Conservation (phyloP, 768 basidiomycete genomes). For the Cyathus striatus region DNA sequence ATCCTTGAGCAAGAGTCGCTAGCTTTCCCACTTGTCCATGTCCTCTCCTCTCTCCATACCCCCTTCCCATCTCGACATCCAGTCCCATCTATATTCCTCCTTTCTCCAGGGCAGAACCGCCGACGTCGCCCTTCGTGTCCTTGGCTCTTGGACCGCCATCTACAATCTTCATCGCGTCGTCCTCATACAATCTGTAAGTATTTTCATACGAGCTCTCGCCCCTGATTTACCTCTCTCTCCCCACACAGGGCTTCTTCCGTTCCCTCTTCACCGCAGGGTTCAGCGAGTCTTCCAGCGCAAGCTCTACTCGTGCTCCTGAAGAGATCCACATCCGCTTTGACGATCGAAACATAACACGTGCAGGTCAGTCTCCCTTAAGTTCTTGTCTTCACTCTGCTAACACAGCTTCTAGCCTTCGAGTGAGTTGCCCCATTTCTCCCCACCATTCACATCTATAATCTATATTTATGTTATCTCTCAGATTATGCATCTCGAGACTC, state of each 20-base stretch:
- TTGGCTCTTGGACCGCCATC: constrained; percentile 59
- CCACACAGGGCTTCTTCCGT: constrained; percentile 75
- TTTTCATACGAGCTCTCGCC: constrained; percentile 4
- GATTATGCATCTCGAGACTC: constrained; percentile 80
- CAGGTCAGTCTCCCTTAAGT: constrained; percentile 47
- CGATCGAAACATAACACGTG: constrained; percentile 84
- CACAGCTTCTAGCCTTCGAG: constrained; percentile 79
- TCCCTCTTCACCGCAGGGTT: constrained; percentile 84
- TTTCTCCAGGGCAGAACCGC: constrained; percentile 69
- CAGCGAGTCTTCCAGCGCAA: constrained; percentile 45
- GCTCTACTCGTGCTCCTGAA: constrained; percentile 28
- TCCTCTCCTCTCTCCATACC: constrained; percentile 23
- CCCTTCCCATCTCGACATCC: constrained; percentile 52
- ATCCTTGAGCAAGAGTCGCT: not conserved
- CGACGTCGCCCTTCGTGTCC: constrained; percentile 71
- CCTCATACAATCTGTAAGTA: constrained; percentile 74
- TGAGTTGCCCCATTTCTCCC: constrained; percentile 38
- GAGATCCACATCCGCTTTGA: constrained; percentile 72
- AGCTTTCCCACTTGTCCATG: not conserved
- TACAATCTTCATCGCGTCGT: constrained; percentile 84
- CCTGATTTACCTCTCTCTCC: constrained; percentile 4
- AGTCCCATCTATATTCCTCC: constrained; percentile 71
- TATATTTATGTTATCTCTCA: constrained; percentile 35
- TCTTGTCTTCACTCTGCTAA: constrained; percentile 1
- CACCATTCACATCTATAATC: not conserved